Evolutionary conservation across 2,329 filamentous ascomycete species (phyloP).

Genomic region (Chrysoporthe austroafricana): DNA sequence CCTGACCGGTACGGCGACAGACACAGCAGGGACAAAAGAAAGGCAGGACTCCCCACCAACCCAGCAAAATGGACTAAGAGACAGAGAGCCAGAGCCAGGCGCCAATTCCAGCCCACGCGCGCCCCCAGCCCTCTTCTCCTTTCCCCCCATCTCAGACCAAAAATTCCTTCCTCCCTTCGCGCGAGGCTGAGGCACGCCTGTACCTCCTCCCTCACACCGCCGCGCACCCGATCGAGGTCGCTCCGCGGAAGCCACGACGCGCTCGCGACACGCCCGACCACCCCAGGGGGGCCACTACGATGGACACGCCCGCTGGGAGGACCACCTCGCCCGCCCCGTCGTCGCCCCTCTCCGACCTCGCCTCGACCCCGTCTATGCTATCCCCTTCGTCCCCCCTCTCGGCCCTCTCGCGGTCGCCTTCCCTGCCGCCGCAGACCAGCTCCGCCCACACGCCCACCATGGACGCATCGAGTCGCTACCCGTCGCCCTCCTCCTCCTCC

Average conservation of each 20-base stretch:
- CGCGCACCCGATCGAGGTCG: not conserved
- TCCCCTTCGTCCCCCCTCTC: slow-evolving; percentile 59
- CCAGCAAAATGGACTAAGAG: slow-evolving; percentile 20
- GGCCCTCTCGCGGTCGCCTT: slow-evolving; percentile 56
- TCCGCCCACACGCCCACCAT: slow-evolving; percentile 30
- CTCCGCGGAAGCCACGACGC: slow-evolving; percentile 17
- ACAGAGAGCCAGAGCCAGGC: slow-evolving; percentile 8
- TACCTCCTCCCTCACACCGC: slow-evolving; percentile 11
- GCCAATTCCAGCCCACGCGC: slow-evolving; percentile 12
- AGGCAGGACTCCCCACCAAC: not conserved
- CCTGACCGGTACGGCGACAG: not conserved
- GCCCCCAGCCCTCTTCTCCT: slow-evolving; percentile 1
- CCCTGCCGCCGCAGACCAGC: slow-evolving; percentile 42
- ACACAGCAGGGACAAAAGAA: slow-evolving; percentile 17
- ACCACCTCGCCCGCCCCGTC: slow-evolving; percentile 53
- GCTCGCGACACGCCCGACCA: slow-evolving; percentile 5
- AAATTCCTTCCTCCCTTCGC: slow-evolving; percentile 11
- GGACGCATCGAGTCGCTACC: slow-evolving; percentile 52
- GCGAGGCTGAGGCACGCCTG: not conserved
- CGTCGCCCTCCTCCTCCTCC: slow-evolving; percentile 55
- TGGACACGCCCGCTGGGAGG: slow-evolving; percentile 30
- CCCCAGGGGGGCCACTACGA: not conserved
- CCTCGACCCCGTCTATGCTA: slow-evolving; percentile 50
- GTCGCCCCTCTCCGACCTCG: slow-evolving; percentile 59
- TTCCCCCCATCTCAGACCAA: slow-evolving; percentile 10